Conservation (phyloP, 2,329 filamentous ascomycete species). For the Phoma sp. region DNA sequence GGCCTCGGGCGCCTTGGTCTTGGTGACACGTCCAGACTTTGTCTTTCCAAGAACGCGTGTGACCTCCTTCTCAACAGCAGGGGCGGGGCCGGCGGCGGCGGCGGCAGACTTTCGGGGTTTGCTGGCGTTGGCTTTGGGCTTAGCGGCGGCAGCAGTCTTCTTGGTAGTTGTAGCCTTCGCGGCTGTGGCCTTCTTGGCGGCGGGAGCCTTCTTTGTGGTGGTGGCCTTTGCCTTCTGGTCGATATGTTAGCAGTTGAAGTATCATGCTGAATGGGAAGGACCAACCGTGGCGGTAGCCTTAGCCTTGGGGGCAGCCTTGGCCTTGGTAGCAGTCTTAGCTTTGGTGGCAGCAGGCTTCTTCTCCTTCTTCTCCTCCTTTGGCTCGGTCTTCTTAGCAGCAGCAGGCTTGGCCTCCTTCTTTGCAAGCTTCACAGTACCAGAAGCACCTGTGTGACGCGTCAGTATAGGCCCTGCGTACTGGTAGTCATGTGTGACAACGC, state of each 20-base stretch:
- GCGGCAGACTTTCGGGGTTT: constrained; percentile 54
- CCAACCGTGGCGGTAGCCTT: constrained; percentile 40
- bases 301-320: constrained; percentile 26
- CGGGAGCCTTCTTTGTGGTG: constrained; percentile 60
- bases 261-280: background rate
- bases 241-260: constrained; percentile 19
- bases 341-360: constrained; percentile 42
- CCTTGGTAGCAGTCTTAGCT: constrained; percentile 30
- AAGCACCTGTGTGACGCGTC: constrained; percentile 67
- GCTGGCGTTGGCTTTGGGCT: constrained; percentile 55
- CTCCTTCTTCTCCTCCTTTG: constrained; percentile 45
- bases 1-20: constrained; percentile 62
- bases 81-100: constrained; percentile 53
- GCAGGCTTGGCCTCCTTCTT: constrained; percentile 69
- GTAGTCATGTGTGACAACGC: background rate
- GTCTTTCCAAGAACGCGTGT: constrained; percentile 76
- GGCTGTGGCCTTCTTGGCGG: constrained; percentile 32
- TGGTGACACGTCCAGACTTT: constrained; percentile 85
- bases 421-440: constrained; percentile 89
- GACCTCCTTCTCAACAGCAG: constrained; percentile 73
- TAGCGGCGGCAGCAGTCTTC: constrained; percentile 38
- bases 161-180: constrained; percentile 39
- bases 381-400: constrained; percentile 39
- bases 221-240: constrained; percentile 38
- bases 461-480: constrained; percentile 13